Evolutionary conservation across 257 asterid species (phyloP).

Genomic region (Pogostemon cablin): DNA sequence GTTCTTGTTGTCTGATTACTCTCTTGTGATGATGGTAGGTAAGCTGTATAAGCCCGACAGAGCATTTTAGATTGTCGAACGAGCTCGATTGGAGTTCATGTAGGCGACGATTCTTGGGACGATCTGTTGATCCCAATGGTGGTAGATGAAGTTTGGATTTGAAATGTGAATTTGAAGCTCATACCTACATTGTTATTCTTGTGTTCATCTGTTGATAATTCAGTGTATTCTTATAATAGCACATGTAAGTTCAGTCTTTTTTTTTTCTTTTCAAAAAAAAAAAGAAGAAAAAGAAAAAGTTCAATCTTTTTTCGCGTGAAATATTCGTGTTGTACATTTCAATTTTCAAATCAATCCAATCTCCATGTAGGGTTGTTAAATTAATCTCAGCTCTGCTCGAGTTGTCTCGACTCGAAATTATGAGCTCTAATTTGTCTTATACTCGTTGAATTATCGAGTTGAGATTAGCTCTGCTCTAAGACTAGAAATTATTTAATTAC

Average conservation of each 20-base stretch:
- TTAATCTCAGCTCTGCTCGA: too few relatives aligned
- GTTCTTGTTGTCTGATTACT: background rate
- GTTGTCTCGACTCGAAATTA: too few relatives aligned
- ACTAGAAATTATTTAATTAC: too few relatives aligned
- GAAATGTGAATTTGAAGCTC: background rate
- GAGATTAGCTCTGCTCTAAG: too few relatives aligned
- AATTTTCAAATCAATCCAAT: too few relatives aligned
- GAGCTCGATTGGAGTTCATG: background rate
- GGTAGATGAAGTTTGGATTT: background rate
- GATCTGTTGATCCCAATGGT: background rate
- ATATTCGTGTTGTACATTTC: too few relatives aligned
- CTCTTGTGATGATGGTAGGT: constrained; percentile 18
- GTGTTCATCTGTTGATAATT: background rate
- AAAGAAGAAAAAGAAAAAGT: too few relatives aligned
- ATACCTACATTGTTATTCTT: background rate
- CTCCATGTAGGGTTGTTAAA: too few relatives aligned
- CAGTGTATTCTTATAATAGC: background rate
- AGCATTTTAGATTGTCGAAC: background rate
- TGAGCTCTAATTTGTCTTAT: too few relatives aligned
- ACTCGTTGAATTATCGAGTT: too few relatives aligned
- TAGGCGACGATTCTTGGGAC: background rate
- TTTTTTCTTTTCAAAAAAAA: too few relatives aligned
- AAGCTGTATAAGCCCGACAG: background rate
- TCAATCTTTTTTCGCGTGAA: too few relatives aligned
- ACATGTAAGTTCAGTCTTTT: background rate